Percentiles rank a stretch among this genome's conserved stretches.
These are phyloP conservation scores for Podaxis carcinomalis DNA, from an alignment of 768 basidiomycete species.

Conservation along the genomic window DNA sequence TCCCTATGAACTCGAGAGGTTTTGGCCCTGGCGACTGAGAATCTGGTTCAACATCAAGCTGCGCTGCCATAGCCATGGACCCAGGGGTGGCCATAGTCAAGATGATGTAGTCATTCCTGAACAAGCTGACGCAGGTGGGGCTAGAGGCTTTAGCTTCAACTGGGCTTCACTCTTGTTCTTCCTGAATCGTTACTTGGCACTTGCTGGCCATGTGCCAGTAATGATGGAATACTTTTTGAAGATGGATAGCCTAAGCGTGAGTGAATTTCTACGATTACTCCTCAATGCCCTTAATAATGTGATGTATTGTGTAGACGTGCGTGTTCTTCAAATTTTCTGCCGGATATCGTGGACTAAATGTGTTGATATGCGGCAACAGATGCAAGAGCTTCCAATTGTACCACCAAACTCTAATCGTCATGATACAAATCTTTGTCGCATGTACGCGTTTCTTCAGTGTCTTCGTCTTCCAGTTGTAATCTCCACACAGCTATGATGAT, in stretches of 20 bases:
- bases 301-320: background rate
- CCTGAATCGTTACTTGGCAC: constrained; percentile 36
- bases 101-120: background rate
- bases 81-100: background rate
- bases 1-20: background rate
- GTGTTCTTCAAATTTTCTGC: background rate
- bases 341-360: background rate
- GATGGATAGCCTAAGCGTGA: constrained; percentile 20
- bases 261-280: background rate
- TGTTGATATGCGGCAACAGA: constrained; percentile 11
- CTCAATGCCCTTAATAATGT: background rate
- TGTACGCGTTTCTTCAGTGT: constrained; percentile 20
- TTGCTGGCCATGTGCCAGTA: constrained; percentile 35
- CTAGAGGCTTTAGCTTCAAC: constrained; percentile 17
- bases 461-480: background rate
- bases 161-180: constrained; percentile 37
- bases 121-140: background rate
- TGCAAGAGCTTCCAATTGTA: constrained; percentile 20
- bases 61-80: background rate
- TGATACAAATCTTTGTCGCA: constrained; percentile 32
- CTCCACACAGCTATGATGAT: constrained; percentile 27
- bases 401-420: constrained; percentile 29
- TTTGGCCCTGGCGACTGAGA: background rate
- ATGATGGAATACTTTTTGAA: constrained; percentile 29
- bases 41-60: background rate